Evolutionary conservation across 371 early-diverging fungal species (phyloP).

Genomic region (Saksenaea vasiformis): DNA sequence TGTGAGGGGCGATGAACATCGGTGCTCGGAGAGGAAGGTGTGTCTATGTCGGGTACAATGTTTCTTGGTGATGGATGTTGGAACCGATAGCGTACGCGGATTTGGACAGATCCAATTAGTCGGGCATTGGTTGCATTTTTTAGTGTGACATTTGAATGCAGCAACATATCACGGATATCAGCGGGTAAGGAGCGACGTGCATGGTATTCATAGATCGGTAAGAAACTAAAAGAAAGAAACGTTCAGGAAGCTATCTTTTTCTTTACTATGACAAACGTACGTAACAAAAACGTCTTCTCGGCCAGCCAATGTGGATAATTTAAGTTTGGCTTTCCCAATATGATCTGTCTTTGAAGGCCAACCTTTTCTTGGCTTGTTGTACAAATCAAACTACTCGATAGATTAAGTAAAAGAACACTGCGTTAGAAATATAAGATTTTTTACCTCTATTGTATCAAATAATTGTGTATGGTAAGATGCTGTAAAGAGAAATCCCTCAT

Average conservation of each 20-base stretch:
- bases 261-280: slow-evolving; percentile 15
- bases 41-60: neutral
- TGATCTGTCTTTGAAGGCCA: slow-evolving; percentile 40
- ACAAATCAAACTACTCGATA: slow-evolving; percentile 25
- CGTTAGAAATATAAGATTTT: neutral
- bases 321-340: slow-evolving; percentile 49
- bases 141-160: slow-evolving; percentile 33
- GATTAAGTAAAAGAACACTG: neutral
- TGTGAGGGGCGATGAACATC: slow-evolving; percentile 12
- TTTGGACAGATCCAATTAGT: slow-evolving; percentile 39
- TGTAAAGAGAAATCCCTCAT: slow-evolving; percentile 46
- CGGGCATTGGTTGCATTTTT: slow-evolving; percentile 18
- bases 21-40: neutral
- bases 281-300: slow-evolving; percentile 46
- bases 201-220: slow-evolving; percentile 52
- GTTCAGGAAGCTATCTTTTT: neutral
- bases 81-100: slow-evolving; percentile 39
- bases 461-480: slow-evolving; percentile 47
- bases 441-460: slow-evolving; percentile 52
- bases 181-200: slow-evolving; percentile 39
- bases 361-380: slow-evolving; percentile 39
- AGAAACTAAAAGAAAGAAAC: slow-evolving; percentile 22
- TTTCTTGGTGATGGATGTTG: slow-evolving; percentile 12
- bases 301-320: slow-evolving; percentile 34
- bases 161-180: slow-evolving; percentile 38